Conservation (phyloP, 2,329 filamentous ascomycete species). For the Nigrospora osmanthi region DNA sequence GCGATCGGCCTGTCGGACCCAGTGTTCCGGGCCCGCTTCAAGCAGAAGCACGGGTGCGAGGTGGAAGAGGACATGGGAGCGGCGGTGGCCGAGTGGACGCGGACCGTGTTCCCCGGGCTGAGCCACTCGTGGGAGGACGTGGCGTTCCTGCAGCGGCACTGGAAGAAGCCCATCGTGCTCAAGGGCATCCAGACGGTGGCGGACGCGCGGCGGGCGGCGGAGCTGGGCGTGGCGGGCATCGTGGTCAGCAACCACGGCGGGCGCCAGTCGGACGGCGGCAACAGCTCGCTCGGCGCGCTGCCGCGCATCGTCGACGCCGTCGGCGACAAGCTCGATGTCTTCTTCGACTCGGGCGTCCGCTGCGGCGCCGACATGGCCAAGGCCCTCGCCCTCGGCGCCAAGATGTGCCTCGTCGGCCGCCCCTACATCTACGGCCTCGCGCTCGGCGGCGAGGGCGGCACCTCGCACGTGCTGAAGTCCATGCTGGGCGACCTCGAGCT, state of each 20-base stretch:
- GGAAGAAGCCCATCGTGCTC: constrained; percentile 20
- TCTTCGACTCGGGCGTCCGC: constrained; percentile 55
- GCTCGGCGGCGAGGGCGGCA: constrained; percentile 17
- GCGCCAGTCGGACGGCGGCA: constrained; percentile 48
- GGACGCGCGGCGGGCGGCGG: constrained; percentile 14
- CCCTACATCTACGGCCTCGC: constrained; percentile 42
- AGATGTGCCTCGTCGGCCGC: constrained; percentile 49
- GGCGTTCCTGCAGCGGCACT: constrained; percentile 14
- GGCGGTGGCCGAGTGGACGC: constrained; percentile 15
- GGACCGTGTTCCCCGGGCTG: constrained; percentile 16
- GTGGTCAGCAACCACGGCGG: constrained; percentile 52
- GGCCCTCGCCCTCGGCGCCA: constrained; percentile 48
- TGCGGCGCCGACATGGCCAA: constrained; percentile 53
- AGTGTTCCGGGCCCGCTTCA: constrained; percentile 14
- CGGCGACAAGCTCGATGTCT: constrained; percentile 48
- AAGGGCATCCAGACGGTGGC: constrained; percentile 24
- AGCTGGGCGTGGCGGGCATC: constrained; percentile 24
- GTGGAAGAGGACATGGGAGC: constrained; percentile 13
- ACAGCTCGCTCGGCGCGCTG: constrained; percentile 47
- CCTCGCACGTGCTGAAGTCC: constrained; percentile 15
- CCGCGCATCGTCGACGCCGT: constrained; percentile 55
- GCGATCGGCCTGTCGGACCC: constrained; percentile 18
- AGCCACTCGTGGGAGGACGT: constrained; percentile 17
- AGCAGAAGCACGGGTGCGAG: constrained; percentile 9
- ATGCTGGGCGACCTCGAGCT: constrained; percentile 17